Conservation (phyloP, 2,329 filamentous ascomycete genomes). For the Plenodomus lindquistii region DNA sequence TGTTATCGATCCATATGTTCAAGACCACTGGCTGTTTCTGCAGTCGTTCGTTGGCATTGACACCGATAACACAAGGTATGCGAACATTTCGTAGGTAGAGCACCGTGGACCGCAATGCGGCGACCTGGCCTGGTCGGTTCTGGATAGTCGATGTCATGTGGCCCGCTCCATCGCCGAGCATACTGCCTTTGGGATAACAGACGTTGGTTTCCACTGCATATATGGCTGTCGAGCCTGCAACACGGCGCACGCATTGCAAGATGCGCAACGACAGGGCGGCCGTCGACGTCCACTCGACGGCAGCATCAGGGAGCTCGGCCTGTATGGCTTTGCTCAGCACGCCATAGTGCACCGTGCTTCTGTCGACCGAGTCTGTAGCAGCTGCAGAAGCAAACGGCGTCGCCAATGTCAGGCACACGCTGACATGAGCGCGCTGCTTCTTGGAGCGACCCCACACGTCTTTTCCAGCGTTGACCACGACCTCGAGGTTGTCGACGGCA, state of each 20-base stretch:
- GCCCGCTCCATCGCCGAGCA: constrained; percentile 65
- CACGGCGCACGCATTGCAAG: constrained; percentile 18
- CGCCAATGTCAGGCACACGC: constrained; percentile 61
- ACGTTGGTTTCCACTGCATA: constrained; percentile 57
- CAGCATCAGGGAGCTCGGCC: constrained; percentile 45
- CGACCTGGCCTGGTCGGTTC: constrained; percentile 2
- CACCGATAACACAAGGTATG: constrained; percentile 70
- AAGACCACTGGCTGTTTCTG: constrained; percentile 68
- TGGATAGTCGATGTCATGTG: constrained; percentile 45
- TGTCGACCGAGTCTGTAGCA: constrained; percentile 61
- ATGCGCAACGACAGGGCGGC: constrained; percentile 22
- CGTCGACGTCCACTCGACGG: constrained; percentile 27
- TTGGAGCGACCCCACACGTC: constrained; percentile 72
- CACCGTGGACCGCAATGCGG: constrained; percentile 23
- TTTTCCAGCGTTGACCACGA: constrained; percentile 59
- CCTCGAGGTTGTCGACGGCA: constrained; percentile 64
- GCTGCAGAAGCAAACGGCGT: constrained; percentile 63
- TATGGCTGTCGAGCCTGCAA: constrained; percentile 32
- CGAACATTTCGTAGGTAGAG: constrained; percentile 62
- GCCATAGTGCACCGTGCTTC: constrained; percentile 78
- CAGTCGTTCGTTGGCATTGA: constrained; percentile 71
- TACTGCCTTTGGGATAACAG: constrained; percentile 68
- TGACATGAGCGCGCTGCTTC: constrained; percentile 65
- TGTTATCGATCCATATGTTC: constrained; percentile 64
- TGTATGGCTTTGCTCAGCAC: constrained; percentile 68